Evolutionary conservation across 2,329 filamentous ascomycete genomes (phyloP).

Genomic region (Sporothrix pallida): DNA sequence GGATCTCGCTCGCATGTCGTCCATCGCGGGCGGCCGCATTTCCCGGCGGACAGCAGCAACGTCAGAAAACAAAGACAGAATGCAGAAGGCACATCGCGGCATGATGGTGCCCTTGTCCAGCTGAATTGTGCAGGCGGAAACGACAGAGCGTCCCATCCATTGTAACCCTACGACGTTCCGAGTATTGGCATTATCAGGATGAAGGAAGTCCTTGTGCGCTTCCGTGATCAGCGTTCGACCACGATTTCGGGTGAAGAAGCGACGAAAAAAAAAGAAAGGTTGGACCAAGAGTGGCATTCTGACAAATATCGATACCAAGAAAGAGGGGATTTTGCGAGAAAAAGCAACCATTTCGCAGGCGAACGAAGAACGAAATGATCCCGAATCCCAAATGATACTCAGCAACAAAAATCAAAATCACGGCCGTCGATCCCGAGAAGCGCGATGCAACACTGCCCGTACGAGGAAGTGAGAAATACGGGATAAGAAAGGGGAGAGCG

Average conservation of each 20-base stretch:
- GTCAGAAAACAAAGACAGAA: no score
- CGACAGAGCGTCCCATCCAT: neutral
- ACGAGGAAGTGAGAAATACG: conserved; percentile 4
- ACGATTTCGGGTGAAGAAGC: neutral
- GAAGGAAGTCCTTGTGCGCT: no score
- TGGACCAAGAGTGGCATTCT: neutral
- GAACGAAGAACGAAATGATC: no score
- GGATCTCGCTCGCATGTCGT: neutral
- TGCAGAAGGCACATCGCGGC: no score
- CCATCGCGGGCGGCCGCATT: neutral
- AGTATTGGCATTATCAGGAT: no score
- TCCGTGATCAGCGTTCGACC: neutral
- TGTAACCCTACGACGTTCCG: neutral
- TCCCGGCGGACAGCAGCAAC: neutral
- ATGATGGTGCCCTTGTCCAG: conserved; percentile 1
- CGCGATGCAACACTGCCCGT: conserved; percentile 21
- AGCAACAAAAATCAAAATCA: neutral
- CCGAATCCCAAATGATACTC: no score
- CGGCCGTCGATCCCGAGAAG: neutral
- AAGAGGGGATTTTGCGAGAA: neutral
- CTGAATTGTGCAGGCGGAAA: neutral
- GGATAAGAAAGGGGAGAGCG: neutral
- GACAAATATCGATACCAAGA: neutral
- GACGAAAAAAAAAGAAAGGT: neutral
- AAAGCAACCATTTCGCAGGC: neutral